phyloP scores from a whole-genome alignment of 768 basidiomycete genomes.

The Russula brevipes region DNA sequence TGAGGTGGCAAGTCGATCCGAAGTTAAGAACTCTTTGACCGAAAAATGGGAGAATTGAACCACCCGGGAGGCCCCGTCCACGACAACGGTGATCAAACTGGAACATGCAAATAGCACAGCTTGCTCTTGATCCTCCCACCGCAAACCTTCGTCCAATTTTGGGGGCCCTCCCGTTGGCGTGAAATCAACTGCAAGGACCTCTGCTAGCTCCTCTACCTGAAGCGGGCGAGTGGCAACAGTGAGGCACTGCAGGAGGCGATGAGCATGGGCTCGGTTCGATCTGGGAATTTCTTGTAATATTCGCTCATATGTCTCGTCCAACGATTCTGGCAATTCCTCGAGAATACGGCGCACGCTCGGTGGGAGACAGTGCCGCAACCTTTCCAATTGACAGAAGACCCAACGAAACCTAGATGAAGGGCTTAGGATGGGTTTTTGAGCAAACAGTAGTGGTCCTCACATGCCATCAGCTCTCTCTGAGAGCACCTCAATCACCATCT shows the following conservation, averaged over 20 bases:
- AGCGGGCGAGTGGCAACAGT: too few species aligned
- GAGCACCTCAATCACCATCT: background rate
- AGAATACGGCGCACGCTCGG: background rate
- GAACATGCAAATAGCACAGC: background rate
- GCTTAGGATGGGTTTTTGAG: background rate
- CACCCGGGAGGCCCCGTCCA: background rate
- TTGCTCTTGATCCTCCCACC: too few species aligned
- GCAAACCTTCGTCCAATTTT: background rate
- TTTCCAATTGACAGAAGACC: too few species aligned
- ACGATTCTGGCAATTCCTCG: background rate
- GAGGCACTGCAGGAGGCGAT: too few species aligned
- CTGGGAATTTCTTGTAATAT: too few species aligned
- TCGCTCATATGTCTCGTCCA: background rate
- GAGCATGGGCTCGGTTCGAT: too few species aligned
- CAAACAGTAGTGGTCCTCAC: background rate
- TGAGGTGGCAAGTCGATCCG: too few species aligned
- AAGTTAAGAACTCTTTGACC: too few species aligned
- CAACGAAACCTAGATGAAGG: background rate
- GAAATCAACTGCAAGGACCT: background rate
- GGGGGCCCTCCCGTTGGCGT: background rate
- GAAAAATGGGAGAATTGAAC: background rate
- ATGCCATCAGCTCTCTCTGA: constrained; percentile 3
- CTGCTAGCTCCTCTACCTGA: background rate
- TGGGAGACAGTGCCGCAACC: background rate
- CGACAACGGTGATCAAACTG: background rate